These are phyloP conservation scores for Pseudotulostoma volvatum DNA, from an alignment of 495 filamentous ascomycete species.

Conservation along the genomic window DNA sequence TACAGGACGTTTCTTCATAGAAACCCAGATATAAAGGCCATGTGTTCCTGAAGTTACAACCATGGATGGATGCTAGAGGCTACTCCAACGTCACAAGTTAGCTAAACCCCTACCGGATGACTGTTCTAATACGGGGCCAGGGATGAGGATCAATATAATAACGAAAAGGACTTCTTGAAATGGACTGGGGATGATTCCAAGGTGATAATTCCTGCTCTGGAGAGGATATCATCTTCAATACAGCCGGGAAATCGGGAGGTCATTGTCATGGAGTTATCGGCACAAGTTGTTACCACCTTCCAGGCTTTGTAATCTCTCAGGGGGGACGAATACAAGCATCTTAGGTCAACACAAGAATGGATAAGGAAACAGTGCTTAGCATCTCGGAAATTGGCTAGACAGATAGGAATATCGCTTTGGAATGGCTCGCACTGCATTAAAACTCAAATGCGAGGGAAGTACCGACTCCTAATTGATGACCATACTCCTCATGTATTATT, in stretches of 20 bases:
- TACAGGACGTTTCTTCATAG: not conserved
- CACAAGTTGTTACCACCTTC: not conserved
- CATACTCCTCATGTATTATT: not conserved
- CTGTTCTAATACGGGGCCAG: not conserved
- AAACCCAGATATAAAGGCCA: not conserved
- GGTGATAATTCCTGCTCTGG: not conserved
- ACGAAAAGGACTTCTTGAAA: not conserved
- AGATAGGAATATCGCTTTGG: not conserved
- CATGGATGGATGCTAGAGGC: not conserved
- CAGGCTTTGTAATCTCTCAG: not conserved
- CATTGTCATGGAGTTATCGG: not conserved
- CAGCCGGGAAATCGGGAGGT: not conserved
- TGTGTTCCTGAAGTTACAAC: not conserved
- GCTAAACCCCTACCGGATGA: not conserved
- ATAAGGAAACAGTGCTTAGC: not conserved
- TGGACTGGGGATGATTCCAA: not conserved
- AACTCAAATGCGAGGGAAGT: not conserved
- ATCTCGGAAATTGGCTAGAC: not conserved
- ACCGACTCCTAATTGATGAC: not conserved
- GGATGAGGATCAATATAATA: not conserved
- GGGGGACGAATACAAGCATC: not conserved
- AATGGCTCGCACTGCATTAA: not conserved
- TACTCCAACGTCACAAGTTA: not conserved
- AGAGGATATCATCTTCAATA: not conserved
- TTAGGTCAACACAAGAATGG: not conserved